These are phyloP conservation scores for Metschnikowia cubensis DNA, from an alignment of 805 yeast species.

Conservation along the genomic window DNA sequence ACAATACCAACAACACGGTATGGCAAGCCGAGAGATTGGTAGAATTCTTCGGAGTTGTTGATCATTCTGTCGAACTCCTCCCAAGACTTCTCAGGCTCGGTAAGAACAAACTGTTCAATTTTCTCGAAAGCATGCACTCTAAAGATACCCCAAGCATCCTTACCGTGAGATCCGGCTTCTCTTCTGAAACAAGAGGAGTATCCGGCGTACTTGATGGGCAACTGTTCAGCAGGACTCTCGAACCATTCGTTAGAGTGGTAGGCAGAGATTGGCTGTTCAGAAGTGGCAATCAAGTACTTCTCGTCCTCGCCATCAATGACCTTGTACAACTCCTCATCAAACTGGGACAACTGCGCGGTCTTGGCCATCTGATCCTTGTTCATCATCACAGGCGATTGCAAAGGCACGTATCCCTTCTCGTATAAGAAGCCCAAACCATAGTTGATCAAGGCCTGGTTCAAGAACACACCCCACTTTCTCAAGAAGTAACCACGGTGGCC, in stretches of 20 bases:
- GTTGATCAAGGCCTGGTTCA: constrained; percentile 96
- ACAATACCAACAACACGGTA: constrained; percentile 98
- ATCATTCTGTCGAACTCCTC: constrained; percentile 96
- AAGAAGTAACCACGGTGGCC: constrained; percentile 99
- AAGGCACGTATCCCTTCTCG: constrained; percentile 73
- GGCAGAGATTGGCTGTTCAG: constrained; percentile 98
- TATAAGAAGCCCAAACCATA: constrained; percentile 86
- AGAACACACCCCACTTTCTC: constrained; percentile 91
- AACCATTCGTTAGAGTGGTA: constrained; percentile 98
- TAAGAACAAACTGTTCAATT: constrained; percentile 91
- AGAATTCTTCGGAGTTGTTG: constrained; percentile 83
- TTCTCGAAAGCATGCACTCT: constrained; percentile 98
- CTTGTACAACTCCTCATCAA: constrained; percentile 97
- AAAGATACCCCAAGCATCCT: constrained; percentile 99
- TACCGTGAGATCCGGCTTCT: constrained; percentile 99
- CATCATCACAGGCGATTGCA: constrained; percentile 99
- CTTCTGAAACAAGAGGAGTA: constrained; percentile 98
- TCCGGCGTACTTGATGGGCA: constrained; percentile 96
- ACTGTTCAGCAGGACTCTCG: constrained; percentile 93
- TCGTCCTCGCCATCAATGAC: constrained; percentile 97
- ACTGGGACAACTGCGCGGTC: constrained; percentile 96
- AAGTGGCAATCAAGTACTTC: constrained; percentile 95
- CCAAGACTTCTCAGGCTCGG: constrained; percentile 99
- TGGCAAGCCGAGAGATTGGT: constrained; percentile 86
- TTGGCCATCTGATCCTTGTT: constrained; percentile 99